These are phyloP conservation scores for Cytospora leucostoma DNA, from an alignment of 2,329 filamentous ascomycete genomes.

Conservation along the genomic window DNA sequence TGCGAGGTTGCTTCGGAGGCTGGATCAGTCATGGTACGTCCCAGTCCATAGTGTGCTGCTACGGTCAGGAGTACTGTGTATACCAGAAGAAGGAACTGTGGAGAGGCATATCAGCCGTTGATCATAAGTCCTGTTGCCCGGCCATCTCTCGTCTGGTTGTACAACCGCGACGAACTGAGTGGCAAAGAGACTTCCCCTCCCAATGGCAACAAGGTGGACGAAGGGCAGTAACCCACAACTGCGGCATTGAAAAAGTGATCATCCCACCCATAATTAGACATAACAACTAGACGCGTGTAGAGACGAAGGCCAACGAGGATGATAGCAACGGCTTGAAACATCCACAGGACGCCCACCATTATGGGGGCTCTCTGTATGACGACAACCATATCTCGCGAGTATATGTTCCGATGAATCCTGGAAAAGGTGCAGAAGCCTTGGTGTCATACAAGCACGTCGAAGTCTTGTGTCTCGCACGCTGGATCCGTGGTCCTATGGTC, in stretches of 20 bases:
- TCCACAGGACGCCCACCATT: slow-evolving; percentile 21
- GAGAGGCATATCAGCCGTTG: background rate
- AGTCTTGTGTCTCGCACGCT: no score
- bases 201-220: no score
- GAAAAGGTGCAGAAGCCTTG: background rate
- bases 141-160: no score
- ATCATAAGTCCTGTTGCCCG: no score
- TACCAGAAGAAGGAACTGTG: slow-evolving; percentile 6
- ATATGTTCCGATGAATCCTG: fast-evolving
- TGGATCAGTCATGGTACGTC: background rate
- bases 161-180: background rate
- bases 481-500: background rate
- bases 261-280: slow-evolving; percentile 23
- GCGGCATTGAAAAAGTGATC: slow-evolving; percentile 23
- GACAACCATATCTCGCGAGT: background rate
- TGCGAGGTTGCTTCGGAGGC: background rate
- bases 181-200: no score
- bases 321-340: slow-evolving; percentile 21
- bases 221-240: slow-evolving; percentile 8
- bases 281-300: slow-evolving; percentile 21
- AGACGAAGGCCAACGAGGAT: slow-evolving; percentile 24
- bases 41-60: slow-evolving; percentile 14
- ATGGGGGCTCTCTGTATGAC: slow-evolving; percentile 6
- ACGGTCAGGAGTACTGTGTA: slow-evolving; percentile 18
- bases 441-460: background rate